Evolutionary conservation across 2,329 filamentous ascomycete genomes (phyloP).

Genomic region (Ophiostoma fasciatum): DNA sequence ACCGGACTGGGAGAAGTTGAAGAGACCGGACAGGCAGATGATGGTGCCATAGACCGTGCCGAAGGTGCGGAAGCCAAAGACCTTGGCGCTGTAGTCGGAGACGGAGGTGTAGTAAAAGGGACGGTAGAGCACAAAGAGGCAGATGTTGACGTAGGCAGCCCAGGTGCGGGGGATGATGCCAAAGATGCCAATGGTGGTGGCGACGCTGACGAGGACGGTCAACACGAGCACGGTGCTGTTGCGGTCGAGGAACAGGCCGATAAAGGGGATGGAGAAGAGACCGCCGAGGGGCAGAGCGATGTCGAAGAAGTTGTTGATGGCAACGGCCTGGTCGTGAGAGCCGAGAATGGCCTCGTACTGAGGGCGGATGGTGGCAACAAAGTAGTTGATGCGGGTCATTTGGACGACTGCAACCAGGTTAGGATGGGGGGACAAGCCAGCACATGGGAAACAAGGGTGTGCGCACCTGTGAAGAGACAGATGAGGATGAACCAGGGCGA

Average conservation of each 20-base stretch:
- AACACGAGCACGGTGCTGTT: slow-evolving; percentile 60
- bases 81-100: slow-evolving; percentile 78
- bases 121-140: slow-evolving; percentile 69
- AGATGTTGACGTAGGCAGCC: slow-evolving; percentile 62
- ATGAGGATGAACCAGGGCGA: slow-evolving; percentile 79
- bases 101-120: slow-evolving; percentile 87
- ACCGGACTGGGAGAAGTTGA: slow-evolving; percentile 72
- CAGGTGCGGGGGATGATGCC: slow-evolving; percentile 55
- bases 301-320: slow-evolving; percentile 76
- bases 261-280: slow-evolving; percentile 73
- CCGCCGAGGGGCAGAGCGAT: slow-evolving; percentile 64
- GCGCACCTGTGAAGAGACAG: slow-evolving; percentile 56
- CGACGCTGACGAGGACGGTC: slow-evolving; percentile 50
- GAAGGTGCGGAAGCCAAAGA: slow-evolving; percentile 84
- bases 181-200: slow-evolving; percentile 61
- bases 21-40: slow-evolving; percentile 69
- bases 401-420: slow-evolving; percentile 34
- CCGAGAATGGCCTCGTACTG: slow-evolving; percentile 68
- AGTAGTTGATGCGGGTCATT: slow-evolving; percentile 81
- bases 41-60: slow-evolving; percentile 88
- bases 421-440: not conserved
- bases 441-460: not conserved
- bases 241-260: slow-evolving; percentile 65
- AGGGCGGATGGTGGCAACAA: slow-evolving; percentile 70
- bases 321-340: slow-evolving; percentile 42